Base-by-base conservation (phyloP, 495 filamentous ascomycete species). In the Aspergillus olivimuriae region DNA sequence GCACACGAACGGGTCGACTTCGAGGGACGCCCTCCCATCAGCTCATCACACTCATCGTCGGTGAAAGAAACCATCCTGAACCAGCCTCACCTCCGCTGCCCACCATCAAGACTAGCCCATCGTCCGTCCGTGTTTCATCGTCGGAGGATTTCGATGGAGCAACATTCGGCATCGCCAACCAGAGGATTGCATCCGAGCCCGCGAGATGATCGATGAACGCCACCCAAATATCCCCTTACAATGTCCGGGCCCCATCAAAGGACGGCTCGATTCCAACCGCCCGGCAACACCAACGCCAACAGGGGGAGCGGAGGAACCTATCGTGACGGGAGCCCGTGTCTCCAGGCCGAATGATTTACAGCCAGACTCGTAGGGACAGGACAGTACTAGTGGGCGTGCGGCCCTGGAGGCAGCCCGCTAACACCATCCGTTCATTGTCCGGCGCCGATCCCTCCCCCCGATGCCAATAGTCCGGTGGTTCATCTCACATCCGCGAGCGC, bases 41-140 rank as follows among this genome's bases (percentile, higher is more conserved):
- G 19, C 17, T 23, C 4, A 11, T 4, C 14, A 17, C n/a, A 16
- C 18, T 34, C n/a, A n/a, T n/a, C n/a, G n/a, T n/a, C n/a, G n/a
- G n/a, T n/a, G n/a, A n/a, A n/a, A n/a, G n/a, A n/a, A n/a, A n/a
- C n/a, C n/a, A n/a, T n/a, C n/a, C n/a, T n/a, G n/a, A n/a, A n/a
- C n/a, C n/a, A n/a, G n/a, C 16, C 37, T 44, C 23, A 21, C 15
- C 26, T 43, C 39, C 12, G 17, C 9, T 39, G 23, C 16, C 16
- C 30, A n/a, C 26, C 6, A 36, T 44, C 47, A 44, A 49, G 48
- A 45, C 42, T 38, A 30, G 33, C 12, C 39, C 31, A 31, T 40
- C 18, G n/a, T 16, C 0, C 19, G 6, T 43, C 48, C 42, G 48
- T 39, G 48, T 46, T 51, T 51, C 42, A 51, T 39, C 28, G 17